phyloP scores from a whole-genome alignment of 2,329 filamentous ascomycete genomes.

The Nemania sp. region DNA sequence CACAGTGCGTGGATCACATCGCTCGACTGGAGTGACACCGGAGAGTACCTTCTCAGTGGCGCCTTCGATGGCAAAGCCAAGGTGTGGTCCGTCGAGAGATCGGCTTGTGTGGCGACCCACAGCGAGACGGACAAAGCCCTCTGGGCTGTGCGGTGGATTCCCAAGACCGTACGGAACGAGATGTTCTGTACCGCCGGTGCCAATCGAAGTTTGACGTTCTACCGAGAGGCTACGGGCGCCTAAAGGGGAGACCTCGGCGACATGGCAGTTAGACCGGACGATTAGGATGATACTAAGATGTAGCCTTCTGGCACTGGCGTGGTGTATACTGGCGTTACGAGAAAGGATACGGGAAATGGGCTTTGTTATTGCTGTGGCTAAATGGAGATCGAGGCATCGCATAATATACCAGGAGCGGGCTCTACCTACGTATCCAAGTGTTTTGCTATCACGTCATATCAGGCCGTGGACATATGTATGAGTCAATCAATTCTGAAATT shows the following conservation, averaged over 20 bases:
- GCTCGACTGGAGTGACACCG: constrained; percentile 90
- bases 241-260: constrained; percentile 2
- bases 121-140: constrained; percentile 85
- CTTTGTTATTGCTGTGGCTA: constrained; percentile 21
- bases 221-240: constrained; percentile 78
- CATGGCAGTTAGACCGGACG: background rate
- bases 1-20: constrained; percentile 88
- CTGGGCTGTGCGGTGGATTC: constrained; percentile 85
- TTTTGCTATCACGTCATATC: constrained; percentile 9
- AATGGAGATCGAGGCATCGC: constrained; percentile 4
- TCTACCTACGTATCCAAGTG: background rate
- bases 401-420: constrained; percentile 2
- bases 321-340: constrained; percentile 33
- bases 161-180: constrained; percentile 69
- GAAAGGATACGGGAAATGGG: constrained; percentile 29
- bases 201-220: constrained; percentile 77
- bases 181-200: constrained; percentile 81
- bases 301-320: constrained; percentile 21
- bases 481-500: background rate
- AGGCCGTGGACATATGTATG: background rate
- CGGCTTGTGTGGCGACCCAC: constrained; percentile 87
- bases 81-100: constrained; percentile 88
- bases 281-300: constrained; percentile 11
- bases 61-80: constrained; percentile 93
- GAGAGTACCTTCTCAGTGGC: constrained; percentile 87